Evolutionary conservation across 208 protist species (phyloP).

Genomic region (Wallacemonas rigidus): DNA sequence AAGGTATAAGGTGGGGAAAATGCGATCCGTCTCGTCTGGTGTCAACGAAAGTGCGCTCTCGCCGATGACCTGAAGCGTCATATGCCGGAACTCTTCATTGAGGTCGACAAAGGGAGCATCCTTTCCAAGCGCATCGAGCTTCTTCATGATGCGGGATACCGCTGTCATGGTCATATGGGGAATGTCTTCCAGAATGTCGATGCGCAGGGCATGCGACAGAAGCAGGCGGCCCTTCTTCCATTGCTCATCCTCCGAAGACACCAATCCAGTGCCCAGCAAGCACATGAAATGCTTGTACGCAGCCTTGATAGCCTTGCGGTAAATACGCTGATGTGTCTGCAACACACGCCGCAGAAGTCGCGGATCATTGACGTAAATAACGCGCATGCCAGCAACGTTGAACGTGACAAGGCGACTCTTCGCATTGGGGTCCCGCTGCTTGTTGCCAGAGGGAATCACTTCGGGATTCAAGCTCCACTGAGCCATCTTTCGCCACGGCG

Average conservation of each 20-base stretch:
- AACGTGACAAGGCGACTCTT: slow-evolving; percentile 66
- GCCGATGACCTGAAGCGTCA: slow-evolving; percentile 91
- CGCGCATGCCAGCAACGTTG: slow-evolving; percentile 75
- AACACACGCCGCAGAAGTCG: slow-evolving; percentile 81
- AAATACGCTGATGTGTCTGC: slow-evolving; percentile 84
- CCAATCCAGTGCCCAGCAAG: slow-evolving; percentile 85
- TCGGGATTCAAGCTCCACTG: slow-evolving; percentile 73
- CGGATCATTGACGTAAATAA: slow-evolving; percentile 87
- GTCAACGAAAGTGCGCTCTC: slow-evolving; percentile 81
- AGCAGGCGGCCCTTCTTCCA: slow-evolving; percentile 87
- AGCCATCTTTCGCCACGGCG: slow-evolving; percentile 81
- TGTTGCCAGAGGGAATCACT: slow-evolving; percentile 24
- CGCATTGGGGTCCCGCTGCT: slow-evolving; percentile 22
- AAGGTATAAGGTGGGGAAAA: slow-evolving; percentile 89
- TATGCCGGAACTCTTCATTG: slow-evolving; percentile 89
- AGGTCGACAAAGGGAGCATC: slow-evolving; percentile 62
- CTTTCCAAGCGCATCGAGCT: slow-evolving; percentile 34
- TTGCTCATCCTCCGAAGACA: slow-evolving; percentile 84
- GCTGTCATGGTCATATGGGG: slow-evolving; percentile 73
- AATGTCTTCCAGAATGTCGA: slow-evolving; percentile 87
- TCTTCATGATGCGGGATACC: slow-evolving; percentile 65
- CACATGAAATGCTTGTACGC: slow-evolving; percentile 92
- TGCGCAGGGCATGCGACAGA: slow-evolving; percentile 81
- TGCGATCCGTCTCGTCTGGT: slow-evolving; percentile 81
- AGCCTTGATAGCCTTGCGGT: slow-evolving; percentile 77